Evolutionary conservation across 2,329 filamentous ascomycete species (phyloP), one percentile per base, ranked within the genome.

Genomic region (Tympanopsis confertula): DNA sequence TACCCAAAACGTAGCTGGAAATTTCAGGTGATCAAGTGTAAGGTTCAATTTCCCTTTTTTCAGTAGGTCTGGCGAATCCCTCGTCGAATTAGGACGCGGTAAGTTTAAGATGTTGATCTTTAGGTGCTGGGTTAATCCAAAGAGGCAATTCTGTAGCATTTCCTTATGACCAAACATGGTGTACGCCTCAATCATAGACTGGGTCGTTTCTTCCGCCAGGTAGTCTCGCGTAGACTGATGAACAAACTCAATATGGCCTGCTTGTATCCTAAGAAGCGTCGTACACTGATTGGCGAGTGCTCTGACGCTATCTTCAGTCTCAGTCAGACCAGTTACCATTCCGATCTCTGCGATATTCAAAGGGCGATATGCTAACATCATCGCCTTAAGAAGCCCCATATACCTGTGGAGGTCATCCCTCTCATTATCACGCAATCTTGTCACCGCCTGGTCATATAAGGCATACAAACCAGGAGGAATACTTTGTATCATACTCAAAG

Each of bases 151-250:
- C 3, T 35, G 37, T 36, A 35, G 28, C 20, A 47, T 42, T 30
- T 46, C 39, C 35, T 35, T 26, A 42, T 47, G 44, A 20, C 39
- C 36, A 43, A 44, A 44, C 33, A 36, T 3, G 30, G 40, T 39
- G 41, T 39, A 22, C 18, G 42, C 24, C 20, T 47, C 32, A 18
- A 54, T 37, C 37, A 48, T 43, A 36, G 42, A 35, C 35, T 41
- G 30, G 29, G 39, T 42, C 28, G 41, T 32, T 28, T 39, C 39
- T 13, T 39, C 41, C 19, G 45, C 41, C 22, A 54, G 35, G 36
- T 47, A 52, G 30, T 54, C 50, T 44, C 47, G 43, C 39, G 46
- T 44, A 15, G 51, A 53, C 38, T 53, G 45, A 39, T 54, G 49
- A 41, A 52, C 42, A 38, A 53, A 54, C 20, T 51, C 45, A 29